These are phyloP conservation scores for Termitomyces sp. DNA, from an alignment of 768 basidiomycete species.

Conservation along the genomic window DNA sequence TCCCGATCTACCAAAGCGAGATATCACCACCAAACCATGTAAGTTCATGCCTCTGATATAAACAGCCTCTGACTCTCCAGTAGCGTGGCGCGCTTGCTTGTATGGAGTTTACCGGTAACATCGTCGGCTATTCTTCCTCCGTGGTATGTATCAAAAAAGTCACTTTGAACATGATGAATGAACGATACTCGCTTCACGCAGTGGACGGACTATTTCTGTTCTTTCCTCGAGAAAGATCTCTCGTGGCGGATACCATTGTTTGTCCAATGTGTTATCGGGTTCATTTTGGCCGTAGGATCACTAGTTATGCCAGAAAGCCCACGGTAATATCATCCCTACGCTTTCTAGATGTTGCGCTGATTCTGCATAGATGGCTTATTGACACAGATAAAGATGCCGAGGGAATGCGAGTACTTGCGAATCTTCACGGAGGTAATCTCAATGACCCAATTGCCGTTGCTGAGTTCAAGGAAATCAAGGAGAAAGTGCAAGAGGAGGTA, in stretches of 20 bases:
- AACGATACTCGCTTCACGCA: constrained; percentile 18
- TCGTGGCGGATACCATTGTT: constrained; percentile 92
- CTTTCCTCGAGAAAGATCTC: constrained; percentile 76
- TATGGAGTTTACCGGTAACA: constrained; percentile 93
- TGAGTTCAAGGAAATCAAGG: constrained; percentile 91
- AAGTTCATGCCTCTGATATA: constrained; percentile 16
- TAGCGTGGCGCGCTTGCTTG: constrained; percentile 89
- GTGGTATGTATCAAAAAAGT: constrained; percentile 51
- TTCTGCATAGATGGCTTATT: constrained; percentile 71
- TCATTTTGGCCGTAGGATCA: constrained; percentile 72
- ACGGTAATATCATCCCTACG: constrained; percentile 37
- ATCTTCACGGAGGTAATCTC: constrained; percentile 79
- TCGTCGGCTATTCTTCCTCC: constrained; percentile 84
- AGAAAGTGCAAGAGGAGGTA: constrained; percentile 67
- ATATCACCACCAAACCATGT: constrained; percentile 91
- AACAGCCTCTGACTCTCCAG: neutral
- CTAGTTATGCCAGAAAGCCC: constrained; percentile 89
- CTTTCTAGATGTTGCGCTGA: neutral
- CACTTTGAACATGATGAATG: neutral
- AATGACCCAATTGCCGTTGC: constrained; percentile 61
- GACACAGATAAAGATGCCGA: constrained; percentile 80
- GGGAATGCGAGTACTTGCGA: constrained; percentile 82
- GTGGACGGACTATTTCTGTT: constrained; percentile 96
- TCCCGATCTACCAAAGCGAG: constrained; percentile 93
- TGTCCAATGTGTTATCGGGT: constrained; percentile 84